Base-by-base conservation (phyloP, 768 basidiomycete species). In the Lanmaoa rubissima region DNA sequence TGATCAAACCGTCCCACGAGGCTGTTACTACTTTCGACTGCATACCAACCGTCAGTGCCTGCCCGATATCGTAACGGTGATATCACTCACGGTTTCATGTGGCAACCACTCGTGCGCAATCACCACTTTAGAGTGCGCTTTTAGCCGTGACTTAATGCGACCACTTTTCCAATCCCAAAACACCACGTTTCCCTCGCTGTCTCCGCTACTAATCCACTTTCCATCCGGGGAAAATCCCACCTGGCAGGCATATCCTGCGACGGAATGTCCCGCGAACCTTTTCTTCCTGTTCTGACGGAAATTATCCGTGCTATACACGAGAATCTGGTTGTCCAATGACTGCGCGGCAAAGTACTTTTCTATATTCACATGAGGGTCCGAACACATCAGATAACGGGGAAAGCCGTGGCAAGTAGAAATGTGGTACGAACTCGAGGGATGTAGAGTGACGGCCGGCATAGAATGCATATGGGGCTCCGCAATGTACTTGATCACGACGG, bases 91-190 rank as follows among this genome's bases (percentile, higher is more conserved):
- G 43, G 90, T 86, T 71, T 99, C 97, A 70, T 99, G 95, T 50
- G 96, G 97, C 57, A 99, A 75, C 97, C 97, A 99, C 68, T 92
- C 92, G 67, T 99, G 97, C 21, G 93, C 84, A 65, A 99, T 98
- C 50, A 98, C 92, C n/a, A 97, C 96, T 75, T 98, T 94, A 13
- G 82, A 85, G 72, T 98, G 97, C 3, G 92, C 93, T 61, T 86
- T 85, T 53, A 98, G 73, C 39, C 92, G 79, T 53, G 90, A 93
- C 76, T 95, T 92, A 72, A 98, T 94, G 60, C 92, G 85, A 2
- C 94, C 92, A n/a, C 88, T 95, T 76, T 97, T 98, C 92, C 93
- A 99, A 72, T 98, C 97, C 97, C 97, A 99, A 73, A 98, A 96
- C 4, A 98, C 90, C 42, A 99, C 81, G 70, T 97, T 94, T 10